These are phyloP conservation scores for Oxyria digyna DNA, from an alignment of 148 eudicot genomes.

Conservation along the genomic window DNA sequence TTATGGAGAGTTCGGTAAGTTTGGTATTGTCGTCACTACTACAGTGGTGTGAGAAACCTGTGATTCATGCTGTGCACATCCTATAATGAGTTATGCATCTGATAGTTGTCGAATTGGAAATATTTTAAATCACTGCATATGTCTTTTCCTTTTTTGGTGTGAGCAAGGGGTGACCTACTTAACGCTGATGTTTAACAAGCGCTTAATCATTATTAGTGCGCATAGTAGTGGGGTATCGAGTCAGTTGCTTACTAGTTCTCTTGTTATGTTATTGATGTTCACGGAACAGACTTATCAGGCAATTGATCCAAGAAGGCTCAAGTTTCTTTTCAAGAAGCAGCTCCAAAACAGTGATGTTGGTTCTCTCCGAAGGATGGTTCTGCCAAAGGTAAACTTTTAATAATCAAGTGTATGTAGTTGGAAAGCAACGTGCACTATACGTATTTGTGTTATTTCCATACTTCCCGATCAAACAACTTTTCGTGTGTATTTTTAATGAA, in stretches of 20 bases:
- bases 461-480: not conserved
- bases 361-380: slow-evolving; percentile 54
- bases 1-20: not conserved
- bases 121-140: not conserved
- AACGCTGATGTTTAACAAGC: not conserved
- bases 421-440: not conserved
- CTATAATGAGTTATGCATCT: not conserved
- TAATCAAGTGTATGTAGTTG: too few species aligned
- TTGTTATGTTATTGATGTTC: not conserved
- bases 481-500: not conserved
- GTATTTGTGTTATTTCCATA: not conserved
- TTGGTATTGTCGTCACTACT: not conserved
- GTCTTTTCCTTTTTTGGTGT: not conserved
- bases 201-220: not conserved
- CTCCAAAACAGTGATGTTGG: slow-evolving; percentile 79
- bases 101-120: not conserved
- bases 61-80: not conserved
- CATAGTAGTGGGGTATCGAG: too few species aligned
- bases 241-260: not conserved
- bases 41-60: not conserved
- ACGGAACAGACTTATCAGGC: slow-evolving; percentile 23
- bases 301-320: slow-evolving; percentile 40
- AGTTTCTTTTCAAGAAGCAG: slow-evolving; percentile 60
- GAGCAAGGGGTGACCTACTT: not conserved
- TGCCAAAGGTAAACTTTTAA: slow-evolving; percentile 58